Conservation (phyloP, 1,139 yeast species). For the Lodderomyces elongisporus region DNA sequence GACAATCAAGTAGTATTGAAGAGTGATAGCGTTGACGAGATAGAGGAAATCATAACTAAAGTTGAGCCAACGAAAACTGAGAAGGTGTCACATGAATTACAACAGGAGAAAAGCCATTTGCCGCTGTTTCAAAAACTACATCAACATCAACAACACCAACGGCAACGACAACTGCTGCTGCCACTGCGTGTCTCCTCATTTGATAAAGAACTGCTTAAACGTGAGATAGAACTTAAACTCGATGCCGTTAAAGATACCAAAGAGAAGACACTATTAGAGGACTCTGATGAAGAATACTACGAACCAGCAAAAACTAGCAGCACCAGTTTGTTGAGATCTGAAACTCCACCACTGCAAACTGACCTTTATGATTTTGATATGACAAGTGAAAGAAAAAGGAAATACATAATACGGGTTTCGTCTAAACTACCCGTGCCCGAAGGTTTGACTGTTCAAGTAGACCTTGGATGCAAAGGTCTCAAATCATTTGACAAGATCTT, state of each 20-base stretch:
- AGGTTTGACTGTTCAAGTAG: conserved; percentile 14
- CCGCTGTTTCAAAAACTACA: no score
- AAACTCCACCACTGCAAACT: not conserved
- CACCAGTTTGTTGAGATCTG: not conserved
- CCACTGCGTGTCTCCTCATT: no score
- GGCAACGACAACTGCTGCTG: no score
- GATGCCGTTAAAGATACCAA: conserved; percentile 5
- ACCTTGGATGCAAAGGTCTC: conserved; percentile 31
- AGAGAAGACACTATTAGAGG: conserved; percentile 4
- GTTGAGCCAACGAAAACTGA: no score
- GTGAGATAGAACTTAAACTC: conserved; percentile 8
- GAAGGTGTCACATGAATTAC: no score
- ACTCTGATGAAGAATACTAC: conserved; percentile 9
- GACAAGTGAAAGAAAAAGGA: conserved; percentile 25
- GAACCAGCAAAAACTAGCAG: not conserved
- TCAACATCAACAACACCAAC: no score
- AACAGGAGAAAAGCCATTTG: no score
- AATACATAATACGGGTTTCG: conserved; percentile 26
- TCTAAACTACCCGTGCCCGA: conserved; percentile 24
- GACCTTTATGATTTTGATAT: conserved; percentile 20
- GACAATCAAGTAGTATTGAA: no score
- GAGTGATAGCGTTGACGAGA: no score
- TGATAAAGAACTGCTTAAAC: no score
- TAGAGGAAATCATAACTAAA: no score
- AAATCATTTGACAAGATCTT: conserved; percentile 20